Percentiles rank a stretch among this genome's conserved stretches.
Conservation (phyloP, 257 asterid genomes). For the Scutellaria galericulata region DNA sequence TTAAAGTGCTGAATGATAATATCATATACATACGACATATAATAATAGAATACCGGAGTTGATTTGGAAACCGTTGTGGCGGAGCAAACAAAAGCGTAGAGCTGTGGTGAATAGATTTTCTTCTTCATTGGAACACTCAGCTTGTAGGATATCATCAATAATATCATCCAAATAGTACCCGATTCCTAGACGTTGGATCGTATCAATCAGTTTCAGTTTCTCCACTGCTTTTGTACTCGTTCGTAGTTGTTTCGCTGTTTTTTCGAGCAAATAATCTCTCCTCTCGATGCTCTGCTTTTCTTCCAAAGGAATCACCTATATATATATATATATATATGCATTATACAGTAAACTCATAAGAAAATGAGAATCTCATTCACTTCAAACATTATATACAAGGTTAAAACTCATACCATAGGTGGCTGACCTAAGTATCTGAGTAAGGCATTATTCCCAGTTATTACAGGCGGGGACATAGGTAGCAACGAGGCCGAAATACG, state of each 20-base stretch:
- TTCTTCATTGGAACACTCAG: slow-evolving; percentile 35
- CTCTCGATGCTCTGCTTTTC: slow-evolving; percentile 47
- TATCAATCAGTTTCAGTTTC: slow-evolving; percentile 51
- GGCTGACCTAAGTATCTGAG: slow-evolving; percentile 35
- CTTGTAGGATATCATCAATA: slow-evolving; percentile 31
- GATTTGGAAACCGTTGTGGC: slow-evolving; percentile 56
- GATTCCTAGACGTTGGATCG: slow-evolving; percentile 63
- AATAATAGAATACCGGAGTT: slow-evolving; percentile 37
- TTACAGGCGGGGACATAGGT: not conserved
- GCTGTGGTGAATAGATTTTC: slow-evolving; percentile 56
- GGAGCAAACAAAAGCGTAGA: slow-evolving; percentile 63
- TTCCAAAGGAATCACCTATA: slow-evolving; percentile 45
- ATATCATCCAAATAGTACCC: slow-evolving; percentile 59
- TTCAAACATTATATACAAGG: not conserved
- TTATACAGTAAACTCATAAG: too few relatives aligned
- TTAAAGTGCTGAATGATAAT: too few relatives aligned
- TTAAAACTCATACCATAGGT: slow-evolving; percentile 19
- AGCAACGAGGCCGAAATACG: slow-evolving; percentile 25
- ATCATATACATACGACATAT: not conserved
- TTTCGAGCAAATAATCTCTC: slow-evolving; percentile 46
- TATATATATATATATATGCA: slow-evolving; percentile 1
- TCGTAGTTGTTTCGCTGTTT: slow-evolving; percentile 36
- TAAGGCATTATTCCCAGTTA: slow-evolving; percentile 20
- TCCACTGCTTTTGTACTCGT: slow-evolving; percentile 31
- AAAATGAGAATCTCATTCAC: not conserved